phyloP scores from a whole-genome alignment of 2,329 filamentous ascomycete species.

The Penicillium sp. region DNA sequence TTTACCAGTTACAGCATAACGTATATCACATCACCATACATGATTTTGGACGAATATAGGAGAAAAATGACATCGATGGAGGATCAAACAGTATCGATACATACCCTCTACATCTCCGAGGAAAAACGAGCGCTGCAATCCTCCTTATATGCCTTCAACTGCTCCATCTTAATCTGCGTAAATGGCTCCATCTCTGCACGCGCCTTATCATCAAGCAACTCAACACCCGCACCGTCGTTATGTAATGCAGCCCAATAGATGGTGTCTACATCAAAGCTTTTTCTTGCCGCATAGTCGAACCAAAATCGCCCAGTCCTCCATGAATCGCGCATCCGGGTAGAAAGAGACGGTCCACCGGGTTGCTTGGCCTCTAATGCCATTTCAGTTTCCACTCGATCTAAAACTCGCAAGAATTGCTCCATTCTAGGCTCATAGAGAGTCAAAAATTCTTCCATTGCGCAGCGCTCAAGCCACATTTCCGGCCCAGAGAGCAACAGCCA shows the following conservation, averaged over 20 bases:
- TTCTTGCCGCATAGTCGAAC: conserved; percentile 11
- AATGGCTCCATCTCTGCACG: conserved; percentile 27
- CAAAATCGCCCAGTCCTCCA: conserved; percentile 28
- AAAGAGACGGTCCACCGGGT: conserved; percentile 16
- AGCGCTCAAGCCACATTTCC: conserved; percentile 18
- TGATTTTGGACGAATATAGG: background rate
- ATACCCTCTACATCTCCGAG: conserved; percentile 8
- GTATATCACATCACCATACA: background rate
- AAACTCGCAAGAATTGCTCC: conserved; percentile 23
- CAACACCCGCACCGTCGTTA: conserved; percentile 22
- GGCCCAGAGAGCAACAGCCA: conserved; percentile 21
- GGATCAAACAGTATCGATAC: background rate
- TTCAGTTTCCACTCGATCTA: conserved; percentile 23
- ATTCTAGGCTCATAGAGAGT: conserved; percentile 23
- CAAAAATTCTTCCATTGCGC: conserved; percentile 24
- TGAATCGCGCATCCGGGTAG: conserved; percentile 24
- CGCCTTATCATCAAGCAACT: conserved; percentile 24
- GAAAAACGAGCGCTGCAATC: conserved; percentile 26
- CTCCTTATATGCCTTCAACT: conserved; percentile 30
- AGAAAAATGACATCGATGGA: background rate
- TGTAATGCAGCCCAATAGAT: conserved; percentile 30
- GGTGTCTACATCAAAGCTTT: conserved; percentile 27
- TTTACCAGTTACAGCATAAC: too few relatives aligned
- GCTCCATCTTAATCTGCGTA: conserved; percentile 29
- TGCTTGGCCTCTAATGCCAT: conserved; percentile 9